Base-by-base conservation (phyloP, 768 basidiomycete genomes). In the Ramaria sp. region DNA sequence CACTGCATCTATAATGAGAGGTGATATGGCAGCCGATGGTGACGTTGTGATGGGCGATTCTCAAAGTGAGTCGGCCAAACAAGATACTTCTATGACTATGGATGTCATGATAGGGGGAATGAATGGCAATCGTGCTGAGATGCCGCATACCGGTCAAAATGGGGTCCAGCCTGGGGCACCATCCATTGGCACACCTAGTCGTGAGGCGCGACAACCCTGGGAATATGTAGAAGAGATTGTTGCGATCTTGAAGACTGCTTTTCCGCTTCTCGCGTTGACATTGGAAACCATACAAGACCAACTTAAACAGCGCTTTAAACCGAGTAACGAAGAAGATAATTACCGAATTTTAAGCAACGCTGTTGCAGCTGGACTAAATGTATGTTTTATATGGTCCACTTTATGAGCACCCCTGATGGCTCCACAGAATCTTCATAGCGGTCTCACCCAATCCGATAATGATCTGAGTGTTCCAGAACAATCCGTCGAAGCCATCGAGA, bases 231-330 rank as follows among this genome's bases (percentile, higher is more conserved):
- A 99, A 20, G 96, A 98, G 64, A 81, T 98, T 55, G 80, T 93
- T 39, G 86, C 93, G 64, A 83, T 90, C 36, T 74, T 98, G 62
- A 98, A 99, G 71, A 96, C 95, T 0, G 85, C 90, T 0, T 96
- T 94, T 75, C 96, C 96, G 0, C 76, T 99, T 6, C 77, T 99
- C 34, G 89, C 95, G 28, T 73, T 98, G 20, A 96, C 92, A 55
- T 76, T 99, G 75, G 96, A 99, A 70, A 94, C 91, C 15, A 87
- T 97, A 78, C 87, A 94, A 3, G 96, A 99, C 60, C 93, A 97
- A 68, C 87, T 99, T 59, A 76, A 82, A 20, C 78, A 82, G 56
- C 80, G 92, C 50, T 95, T 97, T 72, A 95, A 96, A 66, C 80
- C 87, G 1, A 76, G 79, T 1, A 77, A 82, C 1, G 96, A 99